Percentiles rank a stretch among this genome's conserved stretches.
Evolutionary conservation across 2,329 filamentous ascomycete genomes (phyloP).

Genomic region (Arthrinium puccinioides): DNA sequence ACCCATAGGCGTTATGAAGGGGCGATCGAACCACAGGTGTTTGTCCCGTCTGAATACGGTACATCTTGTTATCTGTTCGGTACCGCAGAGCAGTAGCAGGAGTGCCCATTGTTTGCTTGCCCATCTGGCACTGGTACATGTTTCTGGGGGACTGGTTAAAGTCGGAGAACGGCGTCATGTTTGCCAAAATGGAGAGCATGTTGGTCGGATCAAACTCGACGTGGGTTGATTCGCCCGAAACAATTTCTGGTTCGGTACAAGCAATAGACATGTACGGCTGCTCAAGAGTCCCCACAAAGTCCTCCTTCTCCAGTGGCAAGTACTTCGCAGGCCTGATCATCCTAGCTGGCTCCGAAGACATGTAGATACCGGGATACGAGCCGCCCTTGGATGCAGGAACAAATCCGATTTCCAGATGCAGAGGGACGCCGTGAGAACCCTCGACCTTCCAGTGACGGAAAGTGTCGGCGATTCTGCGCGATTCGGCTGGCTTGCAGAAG

Average conservation of each 20-base stretch:
- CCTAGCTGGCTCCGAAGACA: constrained; percentile 76
- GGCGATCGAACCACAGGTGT: constrained; percentile 89
- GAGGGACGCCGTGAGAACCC: constrained; percentile 70
- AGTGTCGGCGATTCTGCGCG: constrained; percentile 74
- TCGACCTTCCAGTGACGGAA: constrained; percentile 94
- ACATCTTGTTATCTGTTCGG: constrained; percentile 95
- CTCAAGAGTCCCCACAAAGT: constrained; percentile 88
- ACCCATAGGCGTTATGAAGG: constrained; percentile 89
- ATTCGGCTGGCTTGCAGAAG: constrained; percentile 81
- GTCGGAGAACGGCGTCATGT: constrained; percentile 98
- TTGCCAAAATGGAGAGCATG: constrained; percentile 93
- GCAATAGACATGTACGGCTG: constrained; percentile 99
- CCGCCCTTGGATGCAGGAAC: constrained; percentile 82
- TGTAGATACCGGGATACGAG: constrained; percentile 94
- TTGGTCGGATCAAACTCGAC: constrained; percentile 93
- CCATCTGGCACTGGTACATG: constrained; percentile 99
- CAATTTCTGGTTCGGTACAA: constrained; percentile 78
- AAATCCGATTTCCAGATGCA: constrained; percentile 84
- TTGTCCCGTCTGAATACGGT: constrained; percentile 89
- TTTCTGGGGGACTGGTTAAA: constrained; percentile 98
- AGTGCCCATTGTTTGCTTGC: constrained; percentile 98
- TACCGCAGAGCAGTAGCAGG: constrained; percentile 77
- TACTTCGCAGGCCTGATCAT: constrained; percentile 94
- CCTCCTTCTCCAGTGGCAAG: constrained; percentile 74
- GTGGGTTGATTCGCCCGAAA: constrained; percentile 84